phyloP scores from a whole-genome alignment of 345 rosid species.

The Viola odorata region DNA sequence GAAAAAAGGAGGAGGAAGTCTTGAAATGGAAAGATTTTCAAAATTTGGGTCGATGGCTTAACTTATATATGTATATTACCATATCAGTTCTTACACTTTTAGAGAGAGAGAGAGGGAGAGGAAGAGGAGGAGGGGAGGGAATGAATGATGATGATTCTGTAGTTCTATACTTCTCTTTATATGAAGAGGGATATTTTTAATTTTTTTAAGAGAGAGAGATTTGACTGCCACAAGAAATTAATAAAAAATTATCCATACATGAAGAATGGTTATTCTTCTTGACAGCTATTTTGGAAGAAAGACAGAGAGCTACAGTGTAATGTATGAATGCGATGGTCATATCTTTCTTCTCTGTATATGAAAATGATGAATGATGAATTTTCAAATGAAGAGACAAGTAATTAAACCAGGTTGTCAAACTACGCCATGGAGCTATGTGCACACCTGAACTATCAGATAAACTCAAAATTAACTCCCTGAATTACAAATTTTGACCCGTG shows the following conservation, averaged over 20 bases:
- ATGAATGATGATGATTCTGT: conserved; percentile 21
- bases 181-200: conserved; percentile 19
- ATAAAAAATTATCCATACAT: not conserved
- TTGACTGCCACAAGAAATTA: not conserved
- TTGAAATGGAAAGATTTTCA: conserved; percentile 19
- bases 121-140: conserved; percentile 4
- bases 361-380: not conserved
- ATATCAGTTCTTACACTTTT: not conserved
- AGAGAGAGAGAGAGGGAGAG: conserved; percentile 5
- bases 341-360: conserved; percentile 11
- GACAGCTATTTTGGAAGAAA: no score
- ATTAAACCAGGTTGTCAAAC: conserved; percentile 7
- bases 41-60: conserved; percentile 19
- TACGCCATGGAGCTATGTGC: not conserved
- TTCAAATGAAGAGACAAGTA: no score
- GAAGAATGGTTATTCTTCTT: no score
- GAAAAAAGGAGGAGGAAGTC: conserved; percentile 10
- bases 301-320: no score
- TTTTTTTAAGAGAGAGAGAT: not conserved
- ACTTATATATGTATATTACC: conserved; percentile 22
- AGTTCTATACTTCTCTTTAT: conserved; percentile 35
- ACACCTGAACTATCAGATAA: not conserved
- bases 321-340: not conserved
- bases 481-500: not conserved
- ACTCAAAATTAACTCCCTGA: not conserved